These are phyloP conservation scores for Claviceps purpurea DNA, from an alignment of 2,329 filamentous ascomycete species.

Conservation along the genomic window DNA sequence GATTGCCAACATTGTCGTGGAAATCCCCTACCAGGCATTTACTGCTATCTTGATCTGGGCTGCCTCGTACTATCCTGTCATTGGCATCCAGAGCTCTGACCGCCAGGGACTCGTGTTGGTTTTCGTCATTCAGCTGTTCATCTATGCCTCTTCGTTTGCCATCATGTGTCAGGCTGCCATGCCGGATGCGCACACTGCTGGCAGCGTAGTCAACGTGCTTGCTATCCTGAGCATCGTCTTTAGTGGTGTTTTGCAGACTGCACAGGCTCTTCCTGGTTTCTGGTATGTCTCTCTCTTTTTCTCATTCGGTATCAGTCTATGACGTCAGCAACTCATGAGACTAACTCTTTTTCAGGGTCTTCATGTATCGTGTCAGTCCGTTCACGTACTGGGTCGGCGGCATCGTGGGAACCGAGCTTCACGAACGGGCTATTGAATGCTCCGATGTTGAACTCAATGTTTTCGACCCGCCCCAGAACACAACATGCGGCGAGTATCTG, in stretches of 20 bases:
- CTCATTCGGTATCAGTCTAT: background rate
- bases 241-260: constrained; percentile 49
- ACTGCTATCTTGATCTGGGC: constrained; percentile 50
- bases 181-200: constrained; percentile 54
- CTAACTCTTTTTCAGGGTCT: constrained; percentile 30
- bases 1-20: constrained; percentile 56
- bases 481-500: constrained; percentile 53
- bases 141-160: constrained; percentile 60
- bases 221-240: constrained; percentile 47
- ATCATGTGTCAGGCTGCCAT: constrained; percentile 57
- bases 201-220: constrained; percentile 46
- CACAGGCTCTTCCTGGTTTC: constrained; percentile 49
- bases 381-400: constrained; percentile 58
- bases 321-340: background rate
- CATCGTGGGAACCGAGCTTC: constrained; percentile 53
- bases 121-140: constrained; percentile 50
- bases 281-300: constrained; percentile 24
- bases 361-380: constrained; percentile 56
- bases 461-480: constrained; percentile 49
- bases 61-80: constrained; percentile 54
- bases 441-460: constrained; percentile 42
- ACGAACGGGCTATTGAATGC: constrained; percentile 39
- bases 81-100: constrained; percentile 33
- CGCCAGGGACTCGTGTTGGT: constrained; percentile 54
- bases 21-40: constrained; percentile 57